Evolutionary conservation across 768 basidiomycete species (phyloP), one percentile per base, ranked within the genome.

Genomic region (Termitomyces sp.): DNA sequence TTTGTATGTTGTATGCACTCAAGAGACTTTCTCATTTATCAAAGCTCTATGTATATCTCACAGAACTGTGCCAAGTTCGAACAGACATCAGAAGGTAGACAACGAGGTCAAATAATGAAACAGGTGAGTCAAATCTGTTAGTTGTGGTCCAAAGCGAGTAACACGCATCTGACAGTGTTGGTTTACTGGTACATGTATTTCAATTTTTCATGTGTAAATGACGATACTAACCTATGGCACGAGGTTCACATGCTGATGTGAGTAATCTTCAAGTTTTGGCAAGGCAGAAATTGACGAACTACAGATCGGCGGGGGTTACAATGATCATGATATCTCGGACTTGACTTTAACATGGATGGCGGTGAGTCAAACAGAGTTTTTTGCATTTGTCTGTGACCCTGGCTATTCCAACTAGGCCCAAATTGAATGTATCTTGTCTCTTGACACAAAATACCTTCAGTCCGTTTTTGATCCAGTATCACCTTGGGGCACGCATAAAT

Each of bases 301-400:
- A 48, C 58, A 88, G 87, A 77, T 85, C 45, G 87, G 87, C 15
- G 88, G 88, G 26, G 87, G 88, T 38, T 89, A 81, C 66, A 64
- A 74, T 28, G 73, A 80, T 43, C 87, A 87, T 64, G 88, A 90
- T 60, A 66, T 90, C 28, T 76, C 87, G 0, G 85, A 88, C 62
- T 43, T 88, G 24, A 77, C 82, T 14, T 69, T 90, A 48, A 67
- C 69, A 42, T 86, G 84, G 85, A 85, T 87, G 82, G 75, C 74
- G 51, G 83, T 85, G 61, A 35, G 78, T 73, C 11, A 14, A 28
- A 37, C 34, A 11, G 9, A 30, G 22, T 3, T 12, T 26, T 11
- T 26, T 26, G 8, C 28, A 38, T 32, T 34, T 19, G 14, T 19
- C 34, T 11, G 8, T 35, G 10, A 21, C 26, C 19, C 38, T 37